These are phyloP conservation scores for Tylopilus vinaceipallidus DNA, from an alignment of 768 basidiomycete genomes.

Conservation along the genomic window DNA sequence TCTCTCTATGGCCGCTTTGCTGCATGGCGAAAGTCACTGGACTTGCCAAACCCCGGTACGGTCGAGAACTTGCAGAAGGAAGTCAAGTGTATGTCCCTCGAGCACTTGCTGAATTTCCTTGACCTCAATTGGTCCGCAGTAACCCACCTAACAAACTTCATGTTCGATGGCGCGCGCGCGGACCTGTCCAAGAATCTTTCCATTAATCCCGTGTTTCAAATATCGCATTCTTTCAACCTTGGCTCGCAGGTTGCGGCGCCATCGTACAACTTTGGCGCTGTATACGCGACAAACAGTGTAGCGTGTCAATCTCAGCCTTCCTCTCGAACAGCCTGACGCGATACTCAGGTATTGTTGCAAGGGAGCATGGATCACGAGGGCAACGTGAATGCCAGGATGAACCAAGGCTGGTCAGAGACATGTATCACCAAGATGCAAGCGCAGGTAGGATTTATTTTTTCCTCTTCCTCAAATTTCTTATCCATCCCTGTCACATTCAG, in stretches of 20 bases:
- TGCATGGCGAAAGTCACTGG: conserved; percentile 78
- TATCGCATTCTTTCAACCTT: conserved; percentile 92
- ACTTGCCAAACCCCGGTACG: conserved; percentile 87
- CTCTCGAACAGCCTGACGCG: conserved; percentile 22
- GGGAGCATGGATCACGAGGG: conserved; percentile 94
- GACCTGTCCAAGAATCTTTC: conserved; percentile 94
- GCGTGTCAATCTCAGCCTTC: conserved; percentile 6
- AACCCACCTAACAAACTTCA: conserved; percentile 89
- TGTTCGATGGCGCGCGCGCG: conserved; percentile 96
- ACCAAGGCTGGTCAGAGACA: conserved; percentile 80
- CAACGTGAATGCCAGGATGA: conserved; percentile 81
- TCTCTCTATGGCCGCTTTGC: conserved; percentile 71
- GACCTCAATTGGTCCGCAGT: conserved; percentile 42
- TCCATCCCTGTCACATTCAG: conserved; percentile 39
- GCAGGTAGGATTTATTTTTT: conserved; percentile 54
- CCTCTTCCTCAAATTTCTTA: neutral
- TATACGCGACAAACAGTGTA: conserved; percentile 85
- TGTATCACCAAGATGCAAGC: conserved; percentile 85
- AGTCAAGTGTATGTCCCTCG: conserved; percentile 65
- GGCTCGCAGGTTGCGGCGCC: conserved; percentile 83
- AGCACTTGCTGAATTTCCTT: neutral
- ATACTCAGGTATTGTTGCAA: conserved; percentile 80
- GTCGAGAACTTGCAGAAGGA: conserved; percentile 93
- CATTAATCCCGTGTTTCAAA: conserved; percentile 94
- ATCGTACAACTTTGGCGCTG: conserved; percentile 92